A percentile compares a stretch with the other conserved stretches of the same genome.
Evolutionary conservation across 371 early-diverging fungal species (phyloP).

Genomic region (Mortierella sp.): DNA sequence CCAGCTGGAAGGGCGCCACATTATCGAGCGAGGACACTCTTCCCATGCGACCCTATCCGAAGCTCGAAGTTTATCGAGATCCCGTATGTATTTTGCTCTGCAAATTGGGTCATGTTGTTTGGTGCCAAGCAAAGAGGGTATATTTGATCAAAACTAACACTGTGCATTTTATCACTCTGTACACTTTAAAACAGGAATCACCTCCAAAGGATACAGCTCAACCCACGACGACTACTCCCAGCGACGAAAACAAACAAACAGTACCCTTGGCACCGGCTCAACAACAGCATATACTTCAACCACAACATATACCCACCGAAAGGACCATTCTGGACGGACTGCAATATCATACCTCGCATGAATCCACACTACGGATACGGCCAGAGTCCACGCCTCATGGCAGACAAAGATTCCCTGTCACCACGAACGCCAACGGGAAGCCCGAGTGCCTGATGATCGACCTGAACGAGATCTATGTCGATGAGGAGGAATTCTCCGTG

Average conservation of each 20-base stretch:
- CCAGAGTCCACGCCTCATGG: background rate
- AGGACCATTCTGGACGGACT: background rate
- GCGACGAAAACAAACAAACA: background rate
- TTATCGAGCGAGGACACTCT: constrained; percentile 58
- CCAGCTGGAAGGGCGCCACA: constrained; percentile 65
- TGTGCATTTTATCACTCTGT: background rate
- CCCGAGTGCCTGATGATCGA: constrained; percentile 33
- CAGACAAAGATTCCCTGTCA: constrained; percentile 11
- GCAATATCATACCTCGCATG: background rate
- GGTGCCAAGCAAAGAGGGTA: too few species aligned
- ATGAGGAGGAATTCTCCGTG: constrained; percentile 22
- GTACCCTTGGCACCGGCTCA: background rate
- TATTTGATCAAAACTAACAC: background rate
- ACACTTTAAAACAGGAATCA: background rate
- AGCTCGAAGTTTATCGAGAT: constrained; percentile 64
- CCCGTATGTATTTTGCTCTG: constrained; percentile 21
- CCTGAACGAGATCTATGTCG: constrained; percentile 20
- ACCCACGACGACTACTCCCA: background rate
- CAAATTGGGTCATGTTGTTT: background rate
- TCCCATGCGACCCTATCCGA: constrained; percentile 30
- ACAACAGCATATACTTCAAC: background rate
- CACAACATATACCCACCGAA: background rate
- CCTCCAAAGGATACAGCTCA: background rate
- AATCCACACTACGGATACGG: too few species aligned
- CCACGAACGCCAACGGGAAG: constrained; percentile 1